phyloP scores from a whole-genome alignment of 1,284 basidiomycete genomes.

The Irpex sp. region DNA sequence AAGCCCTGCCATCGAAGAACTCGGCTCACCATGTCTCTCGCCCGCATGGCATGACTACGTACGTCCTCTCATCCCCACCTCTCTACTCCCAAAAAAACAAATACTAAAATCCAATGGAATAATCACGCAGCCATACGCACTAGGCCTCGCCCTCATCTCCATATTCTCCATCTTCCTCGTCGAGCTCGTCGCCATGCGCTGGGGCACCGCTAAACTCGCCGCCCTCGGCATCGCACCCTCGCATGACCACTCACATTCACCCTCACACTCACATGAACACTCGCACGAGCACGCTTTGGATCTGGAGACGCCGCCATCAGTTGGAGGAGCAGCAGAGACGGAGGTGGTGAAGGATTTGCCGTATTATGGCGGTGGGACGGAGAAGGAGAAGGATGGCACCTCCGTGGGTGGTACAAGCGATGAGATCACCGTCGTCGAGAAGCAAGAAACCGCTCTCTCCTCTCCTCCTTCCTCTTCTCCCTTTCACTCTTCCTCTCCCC shows the following conservation, averaged over 20 bases:
- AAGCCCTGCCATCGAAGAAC: constrained; percentile 68
- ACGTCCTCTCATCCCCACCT: constrained; percentile 19
- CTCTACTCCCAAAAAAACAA: constrained; percentile 12
- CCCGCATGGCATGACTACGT: constrained; percentile 75
- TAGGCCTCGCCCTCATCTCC: constrained; percentile 76
- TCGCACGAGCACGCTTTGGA: too few species aligned
- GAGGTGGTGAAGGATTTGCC: not conserved
- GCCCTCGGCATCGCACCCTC: constrained; percentile 39
- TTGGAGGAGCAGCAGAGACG: not conserved
- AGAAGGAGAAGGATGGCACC: not conserved
- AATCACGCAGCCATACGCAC: constrained; percentile 63
- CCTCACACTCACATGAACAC: constrained; percentile 59
- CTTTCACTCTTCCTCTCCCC: too few species aligned
- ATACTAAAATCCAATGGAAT: not conserved
- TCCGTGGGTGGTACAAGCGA: not conserved
- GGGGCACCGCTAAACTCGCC: constrained; percentile 64
- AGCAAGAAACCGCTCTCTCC: not conserved
- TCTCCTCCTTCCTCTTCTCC: too few species aligned
- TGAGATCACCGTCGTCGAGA: constrained; percentile 1
- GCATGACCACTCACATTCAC: constrained; percentile 38
- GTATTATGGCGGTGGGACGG: not conserved
- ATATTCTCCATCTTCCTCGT: constrained; percentile 84
- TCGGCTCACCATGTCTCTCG: constrained; percentile 72
- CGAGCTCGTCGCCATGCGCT: constrained; percentile 83
- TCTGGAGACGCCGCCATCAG: not conserved